Base-by-base conservation (phyloP, 2,329 filamentous ascomycete species). In the Cladosporium sp. region DNA sequence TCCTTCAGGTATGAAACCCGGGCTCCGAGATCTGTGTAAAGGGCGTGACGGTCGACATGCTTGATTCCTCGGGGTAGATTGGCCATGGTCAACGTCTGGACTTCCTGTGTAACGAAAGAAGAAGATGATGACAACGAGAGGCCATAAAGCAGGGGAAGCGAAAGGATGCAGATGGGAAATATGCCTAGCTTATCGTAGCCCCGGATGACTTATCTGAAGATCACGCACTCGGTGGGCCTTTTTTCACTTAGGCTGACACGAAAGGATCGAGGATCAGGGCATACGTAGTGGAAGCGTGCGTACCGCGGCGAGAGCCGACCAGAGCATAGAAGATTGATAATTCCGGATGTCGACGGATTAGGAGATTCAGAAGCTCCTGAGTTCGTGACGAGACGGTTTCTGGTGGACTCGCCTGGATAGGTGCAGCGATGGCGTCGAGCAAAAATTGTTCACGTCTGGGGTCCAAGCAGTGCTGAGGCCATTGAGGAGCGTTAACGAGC, bases 1-100 rank as follows among this genome's bases (percentile, higher is more conserved):
- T 86, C 87, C 71, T 92, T 90, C 1, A 93, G 83, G 69, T 92
- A 93, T 61, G 86, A 85, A 66, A 93, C 86, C 60, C 90, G 83
- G 0, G 86, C 84, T 68, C 91, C 88, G 18, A 92, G 82, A 70
- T 85, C 86, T 28, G 87, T 91, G 77, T 92, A 92, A 6, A 93
- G 81, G 50, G 89, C 86, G 76, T 88, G 86, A 53, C 90, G 86
- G 76, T 89, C 86, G 70, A 92, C 83, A 72, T 91, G 89, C 75
- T 88, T 73, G 76, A 80, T 71, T 37, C 69, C 69, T 60, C 63
- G 66, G 14, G 71, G 69, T 33, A 71, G 60, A 23, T 59, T 49
- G 49, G 68, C 49, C 66, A 68, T 70, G 40, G 2, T 60, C 53
- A 35, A 44, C n/a, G 8, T n/a, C n/a, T 12, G 35, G 29, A 14